These are phyloP conservation scores for Dactylis glomerata DNA, from an alignment of 176 grass and related monocot species.

Conservation along the genomic window DNA sequence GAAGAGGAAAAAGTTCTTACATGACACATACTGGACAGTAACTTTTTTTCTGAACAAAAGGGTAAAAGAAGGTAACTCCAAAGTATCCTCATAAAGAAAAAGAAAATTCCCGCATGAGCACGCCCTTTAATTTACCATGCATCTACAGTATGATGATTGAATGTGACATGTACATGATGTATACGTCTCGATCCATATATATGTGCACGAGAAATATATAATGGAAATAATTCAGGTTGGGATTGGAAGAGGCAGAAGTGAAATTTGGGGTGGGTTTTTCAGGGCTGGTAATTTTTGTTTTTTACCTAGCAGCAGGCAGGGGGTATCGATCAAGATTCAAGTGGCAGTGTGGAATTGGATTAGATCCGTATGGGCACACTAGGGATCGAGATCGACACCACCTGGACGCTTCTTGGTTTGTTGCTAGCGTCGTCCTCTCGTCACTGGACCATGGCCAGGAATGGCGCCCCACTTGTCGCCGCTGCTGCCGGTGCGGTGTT, in stretches of 20 bases:
- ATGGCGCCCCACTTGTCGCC: constrained; percentile 51
- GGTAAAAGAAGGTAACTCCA: neutral
- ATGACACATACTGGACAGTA: constrained; percentile 37
- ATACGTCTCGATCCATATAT: constrained; percentile 10
- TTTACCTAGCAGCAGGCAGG: constrained; percentile 28
- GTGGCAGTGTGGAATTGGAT: neutral
- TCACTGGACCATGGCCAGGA: constrained; percentile 92
- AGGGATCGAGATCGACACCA: constrained; percentile 23
- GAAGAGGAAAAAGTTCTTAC: neutral
- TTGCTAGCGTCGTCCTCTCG: neutral
- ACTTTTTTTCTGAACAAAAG: neutral
- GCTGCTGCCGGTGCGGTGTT: neutral
- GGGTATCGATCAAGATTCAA: neutral
- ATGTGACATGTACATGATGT: constrained; percentile 33
- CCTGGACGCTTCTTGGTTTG: constrained; percentile 13
- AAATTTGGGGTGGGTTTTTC: neutral
- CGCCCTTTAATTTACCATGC: constrained; percentile 23
- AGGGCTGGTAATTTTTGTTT: neutral
- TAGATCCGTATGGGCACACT: constrained; percentile 44
- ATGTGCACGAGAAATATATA: constrained; percentile 26
- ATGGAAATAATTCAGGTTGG: neutral
- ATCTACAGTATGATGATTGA: constrained; percentile 21
- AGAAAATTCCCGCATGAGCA: constrained; percentile 32
- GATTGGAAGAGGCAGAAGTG: neutral
- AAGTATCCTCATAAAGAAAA: constrained; percentile 18